phyloP scores from a whole-genome alignment of 2,329 filamentous ascomycete species.

The Aspergillus sp. region DNA sequence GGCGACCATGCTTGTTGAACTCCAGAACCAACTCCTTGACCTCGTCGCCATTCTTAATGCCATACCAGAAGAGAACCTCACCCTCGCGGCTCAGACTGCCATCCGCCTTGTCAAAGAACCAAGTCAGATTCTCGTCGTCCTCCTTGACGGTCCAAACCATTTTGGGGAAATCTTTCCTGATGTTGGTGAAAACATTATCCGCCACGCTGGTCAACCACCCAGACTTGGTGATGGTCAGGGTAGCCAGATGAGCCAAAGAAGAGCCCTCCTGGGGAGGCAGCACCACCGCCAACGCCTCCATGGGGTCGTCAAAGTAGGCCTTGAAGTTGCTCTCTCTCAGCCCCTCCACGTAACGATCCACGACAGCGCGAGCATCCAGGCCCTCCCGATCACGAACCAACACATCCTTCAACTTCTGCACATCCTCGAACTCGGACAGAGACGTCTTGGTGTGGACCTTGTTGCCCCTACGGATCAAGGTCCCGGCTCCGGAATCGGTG shows the following conservation, averaged over 20 bases:
- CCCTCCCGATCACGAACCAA: constrained; percentile 74
- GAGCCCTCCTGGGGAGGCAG: constrained; percentile 60
- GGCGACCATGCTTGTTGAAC: constrained; percentile 70
- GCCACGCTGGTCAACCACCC: constrained; percentile 92
- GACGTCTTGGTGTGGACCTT: constrained; percentile 69
- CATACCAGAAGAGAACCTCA: constrained; percentile 94
- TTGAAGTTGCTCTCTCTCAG: constrained; percentile 72
- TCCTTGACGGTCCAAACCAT: constrained; percentile 95
- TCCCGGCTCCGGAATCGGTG: constrained; percentile 90
- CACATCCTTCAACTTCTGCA: constrained; percentile 69
- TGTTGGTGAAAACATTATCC: constrained; percentile 86
- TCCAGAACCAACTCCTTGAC: constrained; percentile 75
- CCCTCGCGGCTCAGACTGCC: constrained; percentile 78
- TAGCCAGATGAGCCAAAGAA: constrained; percentile 71
- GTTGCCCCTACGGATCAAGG: constrained; percentile 81
- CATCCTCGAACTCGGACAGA: constrained; percentile 64
- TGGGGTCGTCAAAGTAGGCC: constrained; percentile 86
- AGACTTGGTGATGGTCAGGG: constrained; percentile 84
- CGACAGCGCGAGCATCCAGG: constrained; percentile 69
- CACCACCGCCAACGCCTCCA: constrained; percentile 87
- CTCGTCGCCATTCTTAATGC: constrained; percentile 70
- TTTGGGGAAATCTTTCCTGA: constrained; percentile 88
- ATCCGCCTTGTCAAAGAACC: constrained; percentile 97
- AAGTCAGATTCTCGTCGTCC: constrained; percentile 91
- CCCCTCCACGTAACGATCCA: constrained; percentile 76